Evolutionary conservation across 805 yeast species (phyloP).

Genomic region (Candida gorgasii): DNA sequence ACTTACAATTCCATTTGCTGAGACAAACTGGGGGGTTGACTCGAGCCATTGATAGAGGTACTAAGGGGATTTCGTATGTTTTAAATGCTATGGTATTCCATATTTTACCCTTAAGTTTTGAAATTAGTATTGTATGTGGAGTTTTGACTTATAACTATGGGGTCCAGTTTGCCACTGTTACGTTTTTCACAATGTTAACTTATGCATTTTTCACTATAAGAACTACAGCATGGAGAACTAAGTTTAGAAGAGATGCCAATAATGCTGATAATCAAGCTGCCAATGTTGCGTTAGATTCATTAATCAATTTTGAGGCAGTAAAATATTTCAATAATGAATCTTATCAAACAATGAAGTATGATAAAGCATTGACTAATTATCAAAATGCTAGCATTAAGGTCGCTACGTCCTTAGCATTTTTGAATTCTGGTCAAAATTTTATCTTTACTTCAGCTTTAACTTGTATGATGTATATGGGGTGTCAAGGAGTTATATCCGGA

Average conservation of each 20-base stretch:
- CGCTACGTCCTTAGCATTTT: conserved; percentile 78
- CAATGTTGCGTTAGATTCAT: conserved; percentile 87
- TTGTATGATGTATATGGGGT: conserved; percentile 97
- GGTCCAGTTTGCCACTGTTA: conserved; percentile 81
- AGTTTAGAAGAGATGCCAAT: conserved; percentile 83
- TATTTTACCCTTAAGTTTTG: conserved; percentile 88
- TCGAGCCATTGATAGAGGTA: conserved; percentile 95
- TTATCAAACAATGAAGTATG: conserved; percentile 78
- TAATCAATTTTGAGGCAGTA: conserved; percentile 92
- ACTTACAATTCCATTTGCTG: conserved; percentile 84
- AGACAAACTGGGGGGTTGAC: conserved; percentile 96
- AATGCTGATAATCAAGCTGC: conserved; percentile 96
- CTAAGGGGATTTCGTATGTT: conserved; percentile 94
- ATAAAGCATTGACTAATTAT: conserved; percentile 68
- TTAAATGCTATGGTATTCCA: conserved; percentile 97
- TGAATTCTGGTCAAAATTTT: conserved; percentile 77
- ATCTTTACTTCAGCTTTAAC: conserved; percentile 89
- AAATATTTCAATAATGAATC: conserved; percentile 91
- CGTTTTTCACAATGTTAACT: conserved; percentile 83
- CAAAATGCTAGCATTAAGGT: conserved; percentile 75
- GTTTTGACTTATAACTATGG: conserved; percentile 93
- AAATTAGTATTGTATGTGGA: conserved; percentile 90
- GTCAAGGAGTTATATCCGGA: conserved; percentile 86
- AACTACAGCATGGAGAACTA: conserved; percentile 96
- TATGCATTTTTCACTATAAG: conserved; percentile 84